These are phyloP conservation scores for Penicillium sp. DNA, from an alignment of 2,329 filamentous ascomycete species.

Conservation along the genomic window DNA sequence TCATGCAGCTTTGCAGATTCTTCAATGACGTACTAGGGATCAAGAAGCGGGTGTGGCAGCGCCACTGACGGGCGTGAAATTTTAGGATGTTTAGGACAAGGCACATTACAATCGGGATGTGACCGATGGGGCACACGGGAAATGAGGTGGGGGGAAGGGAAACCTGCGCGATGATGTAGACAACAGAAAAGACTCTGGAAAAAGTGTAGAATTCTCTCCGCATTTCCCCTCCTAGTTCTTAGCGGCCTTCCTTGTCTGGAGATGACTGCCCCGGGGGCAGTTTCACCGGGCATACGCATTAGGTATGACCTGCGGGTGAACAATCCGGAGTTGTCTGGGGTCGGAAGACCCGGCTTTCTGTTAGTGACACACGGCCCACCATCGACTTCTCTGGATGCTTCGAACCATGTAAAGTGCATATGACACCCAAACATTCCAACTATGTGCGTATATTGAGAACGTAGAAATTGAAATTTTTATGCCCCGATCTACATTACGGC, in stretches of 20 bases:
- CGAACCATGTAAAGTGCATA: background rate
- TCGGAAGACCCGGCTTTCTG: conserved; percentile 13
- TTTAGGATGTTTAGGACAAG: background rate
- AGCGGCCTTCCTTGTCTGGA: conserved; percentile 3
- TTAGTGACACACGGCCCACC: conserved; percentile 10
- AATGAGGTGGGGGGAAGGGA: background rate
- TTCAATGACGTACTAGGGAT: conserved; percentile 13
- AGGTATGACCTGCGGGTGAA: conserved; percentile 9
- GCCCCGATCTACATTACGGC: background rate
- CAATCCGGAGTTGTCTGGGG: conserved; percentile 18
- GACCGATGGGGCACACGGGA: background rate
- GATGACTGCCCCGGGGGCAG: conserved; percentile 4
- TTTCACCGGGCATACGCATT: conserved; percentile 19
- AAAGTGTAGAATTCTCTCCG: conserved; percentile 4
- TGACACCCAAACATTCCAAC: background rate
- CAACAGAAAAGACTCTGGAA: background rate
- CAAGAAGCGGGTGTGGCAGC: conserved; percentile 13
- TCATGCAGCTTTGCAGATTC: conserved; percentile 2
- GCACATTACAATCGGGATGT: background rate
- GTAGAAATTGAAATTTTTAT: background rate
- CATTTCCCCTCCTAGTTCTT: conserved; percentile 14
- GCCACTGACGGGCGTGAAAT: conserved; percentile 8
- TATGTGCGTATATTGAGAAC: background rate
- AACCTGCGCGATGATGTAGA: background rate
- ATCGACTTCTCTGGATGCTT: conserved; percentile 8